Conservation (phyloP, 2,329 filamentous ascomycete genomes). For the Diaporthe destruens region DNA sequence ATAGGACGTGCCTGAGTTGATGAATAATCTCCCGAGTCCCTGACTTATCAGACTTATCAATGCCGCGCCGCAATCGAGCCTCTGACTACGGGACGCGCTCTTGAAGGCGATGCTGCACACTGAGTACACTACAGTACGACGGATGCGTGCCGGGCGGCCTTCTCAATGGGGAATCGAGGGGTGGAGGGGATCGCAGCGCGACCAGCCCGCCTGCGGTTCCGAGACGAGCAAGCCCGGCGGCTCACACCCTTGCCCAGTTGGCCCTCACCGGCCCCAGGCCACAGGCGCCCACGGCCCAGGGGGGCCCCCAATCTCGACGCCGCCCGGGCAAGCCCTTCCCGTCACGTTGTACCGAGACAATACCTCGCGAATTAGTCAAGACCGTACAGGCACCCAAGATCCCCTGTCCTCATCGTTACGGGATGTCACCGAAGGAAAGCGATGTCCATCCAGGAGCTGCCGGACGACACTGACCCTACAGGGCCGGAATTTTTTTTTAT, state of each 20-base stretch:
- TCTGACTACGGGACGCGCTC: not conserved
- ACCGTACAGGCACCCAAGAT: constrained; percentile 21
- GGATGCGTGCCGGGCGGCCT: not conserved
- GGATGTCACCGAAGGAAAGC: constrained; percentile 34
- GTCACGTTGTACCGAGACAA: constrained; percentile 34
- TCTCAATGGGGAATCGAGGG: not conserved
- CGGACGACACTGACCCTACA: constrained; percentile 42
- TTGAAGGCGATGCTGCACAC: not conserved
- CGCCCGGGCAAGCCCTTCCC: constrained; percentile 29
- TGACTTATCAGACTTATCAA: not conserved
- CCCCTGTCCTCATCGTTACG: constrained; percentile 33
- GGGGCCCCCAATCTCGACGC: constrained; percentile 9
- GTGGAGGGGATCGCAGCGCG: constrained; percentile 23
- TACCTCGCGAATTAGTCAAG: constrained; percentile 32
- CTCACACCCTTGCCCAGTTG: constrained; percentile 10
- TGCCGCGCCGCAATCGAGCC: not conserved
- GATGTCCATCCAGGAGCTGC: constrained; percentile 8
- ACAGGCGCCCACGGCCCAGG: constrained; percentile 8
- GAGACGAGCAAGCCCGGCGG: constrained; percentile 27
- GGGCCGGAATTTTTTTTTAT: constrained; percentile 19
- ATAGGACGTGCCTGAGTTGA: constrained; percentile 29
- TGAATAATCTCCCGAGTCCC: constrained; percentile 30
- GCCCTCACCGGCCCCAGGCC: constrained; percentile 16
- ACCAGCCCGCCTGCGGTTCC: constrained; percentile 22
- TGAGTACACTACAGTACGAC: not conserved